phyloP scores from a whole-genome alignment of 805 yeast species.

The Lipomyces lipofer region DNA sequence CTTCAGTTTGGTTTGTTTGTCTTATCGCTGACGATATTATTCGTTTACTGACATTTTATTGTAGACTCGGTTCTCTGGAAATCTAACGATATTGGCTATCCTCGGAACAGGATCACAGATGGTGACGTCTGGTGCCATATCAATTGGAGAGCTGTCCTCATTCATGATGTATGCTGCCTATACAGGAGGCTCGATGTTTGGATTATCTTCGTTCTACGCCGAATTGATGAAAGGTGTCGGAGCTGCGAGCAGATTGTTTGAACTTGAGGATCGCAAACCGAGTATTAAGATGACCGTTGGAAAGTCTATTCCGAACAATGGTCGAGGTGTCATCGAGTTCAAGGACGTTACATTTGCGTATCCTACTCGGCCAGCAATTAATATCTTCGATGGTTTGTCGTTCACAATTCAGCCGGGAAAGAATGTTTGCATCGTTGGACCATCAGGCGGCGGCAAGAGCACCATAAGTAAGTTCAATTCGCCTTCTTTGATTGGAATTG shows the following conservation, averaged over 20 bases:
- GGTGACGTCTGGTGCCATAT: constrained; percentile 72
- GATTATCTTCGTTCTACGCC: constrained; percentile 85
- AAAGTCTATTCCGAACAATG: constrained; percentile 30
- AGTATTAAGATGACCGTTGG: constrained; percentile 69
- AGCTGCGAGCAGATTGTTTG: constrained; percentile 89
- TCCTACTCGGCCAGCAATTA: constrained; percentile 77
- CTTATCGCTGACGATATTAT: not conserved
- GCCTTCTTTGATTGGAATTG: not conserved
- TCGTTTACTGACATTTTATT: no score
- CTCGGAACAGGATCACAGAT: constrained; percentile 78
- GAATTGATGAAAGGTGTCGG: constrained; percentile 98
- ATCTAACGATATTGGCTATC: constrained; percentile 72
- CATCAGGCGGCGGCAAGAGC: constrained; percentile 96
- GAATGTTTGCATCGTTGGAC: constrained; percentile 91
- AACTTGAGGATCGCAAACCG: constrained; percentile 76
- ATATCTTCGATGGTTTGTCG: constrained; percentile 61
- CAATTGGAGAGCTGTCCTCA: constrained; percentile 86
- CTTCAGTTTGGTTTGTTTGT: constrained; percentile 20
- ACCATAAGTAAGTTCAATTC: constrained; percentile 77
- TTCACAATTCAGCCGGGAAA: constrained; percentile 73
- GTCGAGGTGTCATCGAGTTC: constrained; percentile 52
- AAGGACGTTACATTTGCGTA: constrained; percentile 67
- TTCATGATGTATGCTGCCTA: constrained; percentile 95
- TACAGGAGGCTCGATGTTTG: constrained; percentile 90
- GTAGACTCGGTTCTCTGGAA: constrained; percentile 81